Base-by-base conservation (phyloP, 208 protist species). In the Leishmania mexicana region DNA sequence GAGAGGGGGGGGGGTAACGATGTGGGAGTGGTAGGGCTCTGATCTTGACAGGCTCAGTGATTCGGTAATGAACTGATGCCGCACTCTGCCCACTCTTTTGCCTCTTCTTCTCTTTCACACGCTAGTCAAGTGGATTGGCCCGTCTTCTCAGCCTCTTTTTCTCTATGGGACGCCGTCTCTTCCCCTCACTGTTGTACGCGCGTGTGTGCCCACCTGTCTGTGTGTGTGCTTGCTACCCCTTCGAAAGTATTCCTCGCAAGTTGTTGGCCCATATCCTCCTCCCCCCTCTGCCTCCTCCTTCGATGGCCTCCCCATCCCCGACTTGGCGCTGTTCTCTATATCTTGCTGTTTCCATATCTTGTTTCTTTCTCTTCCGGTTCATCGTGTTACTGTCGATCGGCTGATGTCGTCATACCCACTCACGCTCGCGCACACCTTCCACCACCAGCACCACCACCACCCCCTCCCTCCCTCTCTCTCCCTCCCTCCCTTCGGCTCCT, bases 131-230 rank as follows among this genome's bases (percentile, higher is more conserved):
- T 17, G 38, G 40, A 45, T 17, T 28, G 74, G 17, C 0, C 10
- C 24, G 11, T 76, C n/a, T 38, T 38, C 35, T 35, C 31, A 24
- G 57, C 31, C 49, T 65, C 53, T 49, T 49, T 60, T 15, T 65
- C 53, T 28, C 31, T 75, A 15, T 49, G 7, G 45, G 31, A 35
- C 28, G 2, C 8, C 40, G 38, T 45, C 71, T 19, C 11, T 57
- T 75, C 71, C 6, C 11, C 40, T 75, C 35, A 11, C 35, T n/a
- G 28, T 54, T 42, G 24, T 35, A 3, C 3, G 31, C 64, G 21
- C 76, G 60, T 53, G 15, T 77, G 47, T 76, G 42, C 68, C 53
- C 49, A 2, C 65, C 21, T 82, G 51, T 53, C 13, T 71, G 60
- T 78, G 54, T 38, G 58, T 80, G 49, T 57, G 24, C n/a, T 13